A percentile compares a stretch with the other conserved stretches of the same genome.
Conservation (phyloP, 106 monocot genomes). For the Dendrobium officinale region DNA sequence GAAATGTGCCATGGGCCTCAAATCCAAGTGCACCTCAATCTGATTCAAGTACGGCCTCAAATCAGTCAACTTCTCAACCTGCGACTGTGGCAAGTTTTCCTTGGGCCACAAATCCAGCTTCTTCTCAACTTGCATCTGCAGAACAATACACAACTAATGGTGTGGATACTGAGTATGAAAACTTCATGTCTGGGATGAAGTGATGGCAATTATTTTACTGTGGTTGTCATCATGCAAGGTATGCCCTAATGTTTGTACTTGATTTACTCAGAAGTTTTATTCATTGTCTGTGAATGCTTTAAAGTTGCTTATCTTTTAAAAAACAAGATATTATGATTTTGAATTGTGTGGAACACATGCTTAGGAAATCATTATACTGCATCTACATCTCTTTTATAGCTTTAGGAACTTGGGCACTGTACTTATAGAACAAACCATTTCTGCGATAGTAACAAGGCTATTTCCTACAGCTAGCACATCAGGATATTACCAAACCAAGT, state of each 20-base stretch:
- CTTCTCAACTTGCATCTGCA: conserved; percentile 22
- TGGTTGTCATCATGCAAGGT: conserved; percentile 8
- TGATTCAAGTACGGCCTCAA: conserved; percentile 1
- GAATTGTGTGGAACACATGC: no score
- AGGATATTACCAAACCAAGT: background rate
- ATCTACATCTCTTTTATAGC: background rate
- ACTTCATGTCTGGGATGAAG: conserved; percentile 55
- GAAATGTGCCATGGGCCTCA: conserved; percentile 25
- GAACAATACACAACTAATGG: conserved; percentile 26
- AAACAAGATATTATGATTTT: background rate
- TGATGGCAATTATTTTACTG: conserved; percentile 13
- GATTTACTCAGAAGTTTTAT: background rate
- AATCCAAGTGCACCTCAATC: background rate
- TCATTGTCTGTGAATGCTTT: background rate
- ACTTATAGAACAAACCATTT: background rate
- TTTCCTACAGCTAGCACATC: background rate
- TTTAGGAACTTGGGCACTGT: background rate
- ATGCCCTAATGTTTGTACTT: background rate
- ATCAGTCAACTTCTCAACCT: conserved; percentile 5
- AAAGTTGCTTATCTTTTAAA: background rate
- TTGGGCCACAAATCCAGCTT: conserved; percentile 10
- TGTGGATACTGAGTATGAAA: conserved; percentile 50
- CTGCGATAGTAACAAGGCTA: background rate
- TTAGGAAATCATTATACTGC: background rate
- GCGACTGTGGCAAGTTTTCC: conserved; percentile 23